Percentiles rank a stretch among this genome's conserved stretches.
Evolutionary conservation across 371 early-diverging fungal species (phyloP).

Genomic region (Rhizopus delemar): DNA sequence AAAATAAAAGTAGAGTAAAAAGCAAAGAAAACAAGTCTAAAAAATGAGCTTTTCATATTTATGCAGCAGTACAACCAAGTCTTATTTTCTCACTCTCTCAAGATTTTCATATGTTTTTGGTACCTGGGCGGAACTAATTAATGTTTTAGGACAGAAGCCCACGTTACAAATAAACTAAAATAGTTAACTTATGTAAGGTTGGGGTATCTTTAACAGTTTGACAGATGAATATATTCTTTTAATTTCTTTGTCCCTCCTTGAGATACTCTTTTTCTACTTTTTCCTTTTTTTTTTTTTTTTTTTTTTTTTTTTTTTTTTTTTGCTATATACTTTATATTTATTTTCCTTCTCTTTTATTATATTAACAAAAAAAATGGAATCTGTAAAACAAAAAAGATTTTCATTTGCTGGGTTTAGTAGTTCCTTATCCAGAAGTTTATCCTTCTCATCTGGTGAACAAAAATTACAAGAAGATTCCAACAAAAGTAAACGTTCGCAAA

Average conservation of each 20-base stretch:
- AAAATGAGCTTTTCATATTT: too few relatives aligned
- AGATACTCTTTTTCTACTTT: conserved; percentile 1
- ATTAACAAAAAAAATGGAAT: conserved; percentile 11
- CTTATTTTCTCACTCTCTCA: too few relatives aligned
- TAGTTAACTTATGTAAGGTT: not conserved
- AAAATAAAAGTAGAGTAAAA: too few relatives aligned
- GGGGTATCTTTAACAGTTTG: not conserved
- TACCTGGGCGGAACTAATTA: not conserved
- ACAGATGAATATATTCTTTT: not conserved
- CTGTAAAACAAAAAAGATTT: conserved; percentile 36
- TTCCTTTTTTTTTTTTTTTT: not conserved
- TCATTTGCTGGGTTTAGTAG: conserved; percentile 38
- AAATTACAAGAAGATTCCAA: conserved; percentile 3
- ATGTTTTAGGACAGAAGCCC: not conserved
- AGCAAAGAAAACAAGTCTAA: too few relatives aligned
- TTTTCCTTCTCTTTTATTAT: not conserved
- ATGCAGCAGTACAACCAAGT: too few relatives aligned
- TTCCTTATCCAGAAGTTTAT: conserved; percentile 23
- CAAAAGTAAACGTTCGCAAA: conserved; percentile 27
- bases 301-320: not conserved
- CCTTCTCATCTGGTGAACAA: conserved; percentile 12
- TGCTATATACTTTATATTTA: conserved; percentile 3
- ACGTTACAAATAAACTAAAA: not conserved
- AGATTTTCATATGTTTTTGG: not conserved
- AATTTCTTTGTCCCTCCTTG: not conserved